These are phyloP conservation scores for Cordyceps farinosa DNA, from an alignment of 2,329 filamentous ascomycete genomes.

Conservation along the genomic window DNA sequence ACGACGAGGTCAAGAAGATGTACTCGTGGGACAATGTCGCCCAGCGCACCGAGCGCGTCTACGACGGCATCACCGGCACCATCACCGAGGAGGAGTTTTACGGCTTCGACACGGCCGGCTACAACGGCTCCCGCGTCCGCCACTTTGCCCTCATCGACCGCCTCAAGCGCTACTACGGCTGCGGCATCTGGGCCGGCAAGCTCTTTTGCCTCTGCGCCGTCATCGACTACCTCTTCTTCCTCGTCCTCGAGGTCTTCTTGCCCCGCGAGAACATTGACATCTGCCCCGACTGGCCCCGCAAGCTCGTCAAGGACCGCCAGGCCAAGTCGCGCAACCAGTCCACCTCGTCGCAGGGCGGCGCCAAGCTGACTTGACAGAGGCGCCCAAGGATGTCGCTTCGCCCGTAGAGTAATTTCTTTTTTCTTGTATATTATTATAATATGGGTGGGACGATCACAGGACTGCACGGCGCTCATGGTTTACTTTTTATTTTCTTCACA, in stretches of 20 bases:
- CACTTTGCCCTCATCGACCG: conserved; percentile 93
- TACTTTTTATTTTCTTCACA: background rate
- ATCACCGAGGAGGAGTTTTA: conserved; percentile 86
- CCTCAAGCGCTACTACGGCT: conserved; percentile 94
- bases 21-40: conserved; percentile 98
- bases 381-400: too few relatives aligned
- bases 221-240: conserved; percentile 87
- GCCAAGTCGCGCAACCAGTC: conserved; percentile 29
- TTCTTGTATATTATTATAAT: conserved; percentile 1
- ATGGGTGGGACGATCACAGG: background rate
- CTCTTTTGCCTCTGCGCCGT: conserved; percentile 93
- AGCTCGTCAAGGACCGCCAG: conserved; percentile 35
- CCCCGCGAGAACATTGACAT: conserved; percentile 84
- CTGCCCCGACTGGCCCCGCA: conserved; percentile 87
- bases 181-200: conserved; percentile 97
- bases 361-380: background rate
- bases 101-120: conserved; percentile 68
- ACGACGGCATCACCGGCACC: conserved; percentile 86
- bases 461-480: background rate
- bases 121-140: conserved; percentile 68
- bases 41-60: conserved; percentile 87
- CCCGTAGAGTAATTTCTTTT: background rate
- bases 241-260: conserved; percentile 83
- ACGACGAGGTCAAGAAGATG: conserved; percentile 97
- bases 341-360: conserved; percentile 29